Evolutionary conservation across 202 grass and related monocot species (phyloP), one percentile per base, ranked within the genome.

Genomic region (Brachypodium distachyon): DNA sequence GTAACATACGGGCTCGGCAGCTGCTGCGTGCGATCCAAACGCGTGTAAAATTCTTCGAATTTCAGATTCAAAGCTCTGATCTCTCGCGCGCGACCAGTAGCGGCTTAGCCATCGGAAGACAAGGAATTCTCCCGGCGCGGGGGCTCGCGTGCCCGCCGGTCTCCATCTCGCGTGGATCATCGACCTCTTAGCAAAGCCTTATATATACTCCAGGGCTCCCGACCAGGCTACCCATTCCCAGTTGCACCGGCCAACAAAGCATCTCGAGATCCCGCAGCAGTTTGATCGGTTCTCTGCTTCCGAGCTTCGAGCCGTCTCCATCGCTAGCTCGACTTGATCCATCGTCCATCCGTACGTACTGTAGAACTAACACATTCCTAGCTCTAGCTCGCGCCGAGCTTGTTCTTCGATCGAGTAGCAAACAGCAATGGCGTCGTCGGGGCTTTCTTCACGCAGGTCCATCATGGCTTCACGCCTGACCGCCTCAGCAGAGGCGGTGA

Each of bases 391-490:
- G 51, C 50, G 23, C 52, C 3, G 22, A 56, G 37, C 27, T 74
- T n/a, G n/a, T n/a, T n/a, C n/a, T n/a, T n/a, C n/a, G n/a, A n/a
- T n/a, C n/a, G n/a, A n/a, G n/a, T n/a, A n/a, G n/a, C n/a, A n/a
- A n/a, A n/a, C 0, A 36, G 10, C 25, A 68, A 77, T 80, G 77
- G 21, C 64, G 4, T 29, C 51, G 9, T 7, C 52, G 41, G 72
- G 53, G 23, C 1, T 41, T 11, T 59, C 72, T 11, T 59, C 72
- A 11, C 61, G 40, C 6, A 31, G 72, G 4, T 31, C 22, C 61
- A 12, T 16, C 18, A 68, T 79, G 19, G 42, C 28, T 2, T 75
- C 86, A 12, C 69, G 86, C 43, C 75, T 88, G 21, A 74, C 37
- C 53, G 80, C 53, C 53, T 53, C 80, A 25, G 61, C 51, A 34